Evolutionary conservation across 2,329 filamentous ascomycete genomes (phyloP).

Genomic region (Sordariomycetes sp.): DNA sequence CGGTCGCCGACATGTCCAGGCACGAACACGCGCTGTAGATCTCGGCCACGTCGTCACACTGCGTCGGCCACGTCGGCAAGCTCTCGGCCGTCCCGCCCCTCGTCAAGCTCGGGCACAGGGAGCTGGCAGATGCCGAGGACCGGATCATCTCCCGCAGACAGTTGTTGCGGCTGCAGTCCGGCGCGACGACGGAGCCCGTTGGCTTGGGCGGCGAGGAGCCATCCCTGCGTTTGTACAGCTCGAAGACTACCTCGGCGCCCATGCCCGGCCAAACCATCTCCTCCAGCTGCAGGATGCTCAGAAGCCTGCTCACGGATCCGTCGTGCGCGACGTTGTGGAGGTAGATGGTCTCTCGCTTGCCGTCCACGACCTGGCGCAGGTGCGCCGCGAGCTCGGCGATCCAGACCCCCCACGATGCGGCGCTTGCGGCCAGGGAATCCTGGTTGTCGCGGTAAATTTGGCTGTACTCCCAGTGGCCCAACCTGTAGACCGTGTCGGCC

Average conservation of each 20-base stretch:
- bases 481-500: slow-evolving; percentile 62
- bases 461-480: slow-evolving; percentile 75
- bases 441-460: slow-evolving; percentile 64
- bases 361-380: slow-evolving; percentile 43
- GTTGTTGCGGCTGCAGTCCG: slow-evolving; percentile 17
- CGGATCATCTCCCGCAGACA: slow-evolving; percentile 19
- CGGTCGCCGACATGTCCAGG: slow-evolving; percentile 6
- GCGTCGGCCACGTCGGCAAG: slow-evolving; percentile 10
- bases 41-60: slow-evolving; percentile 13
- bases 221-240: slow-evolving; percentile 47
- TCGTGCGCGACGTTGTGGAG: slow-evolving; percentile 77
- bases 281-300: slow-evolving; percentile 64
- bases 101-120: slow-evolving; percentile 13
- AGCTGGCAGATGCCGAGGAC: slow-evolving; percentile 10
- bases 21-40: slow-evolving; percentile 19
- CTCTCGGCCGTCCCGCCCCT: slow-evolving; percentile 8
- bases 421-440: slow-evolving; percentile 51
- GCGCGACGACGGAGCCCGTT: slow-evolving; percentile 9
- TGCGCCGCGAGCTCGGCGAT: slow-evolving; percentile 61
- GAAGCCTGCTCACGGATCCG: slow-evolving; percentile 57
- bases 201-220: slow-evolving; percentile 6
- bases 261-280: slow-evolving; percentile 80
- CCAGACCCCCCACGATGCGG: slow-evolving; percentile 61
- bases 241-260: slow-evolving; percentile 71
- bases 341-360: slow-evolving; percentile 37